Conservation (phyloP, 495 filamentous ascomycete species). For the Emericellopsis terricola region DNA sequence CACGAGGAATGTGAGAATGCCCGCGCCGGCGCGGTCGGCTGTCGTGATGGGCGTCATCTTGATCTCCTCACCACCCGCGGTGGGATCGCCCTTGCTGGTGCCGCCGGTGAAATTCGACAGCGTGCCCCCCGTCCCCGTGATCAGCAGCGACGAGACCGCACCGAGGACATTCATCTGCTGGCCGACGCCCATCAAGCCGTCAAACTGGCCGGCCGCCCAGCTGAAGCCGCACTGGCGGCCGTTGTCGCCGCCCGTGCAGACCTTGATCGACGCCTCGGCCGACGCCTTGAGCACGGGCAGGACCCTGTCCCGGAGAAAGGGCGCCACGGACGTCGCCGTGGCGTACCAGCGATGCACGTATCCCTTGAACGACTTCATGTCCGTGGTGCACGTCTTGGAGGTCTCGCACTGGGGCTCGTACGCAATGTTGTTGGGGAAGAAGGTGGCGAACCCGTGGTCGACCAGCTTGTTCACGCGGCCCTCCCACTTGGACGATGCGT, state of each 20-base stretch:
- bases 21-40: constrained; percentile 47
- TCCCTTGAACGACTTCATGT: constrained; percentile 74
- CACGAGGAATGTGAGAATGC: constrained; percentile 39
- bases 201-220: constrained; percentile 43
- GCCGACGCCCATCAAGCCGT: constrained; percentile 40
- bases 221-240: constrained; percentile 47
- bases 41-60: constrained; percentile 23
- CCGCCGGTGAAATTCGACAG: constrained; percentile 41
- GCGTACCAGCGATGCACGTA: constrained; percentile 73
- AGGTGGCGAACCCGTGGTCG: constrained; percentile 38
- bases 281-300: constrained; percentile 48
- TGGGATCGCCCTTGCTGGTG: constrained; percentile 43
- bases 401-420: constrained; percentile 54
- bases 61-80: constrained; percentile 27
- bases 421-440: constrained; percentile 33
- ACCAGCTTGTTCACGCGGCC: constrained; percentile 39
- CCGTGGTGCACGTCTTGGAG: constrained; percentile 43
- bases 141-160: constrained; percentile 38
- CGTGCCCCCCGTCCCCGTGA: constrained; percentile 21
- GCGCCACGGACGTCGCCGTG: constrained; percentile 49
- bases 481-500: constrained; percentile 37
- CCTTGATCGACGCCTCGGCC: constrained; percentile 45
- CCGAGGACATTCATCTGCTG: constrained; percentile 56
- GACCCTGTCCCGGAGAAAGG: constrained; percentile 41
- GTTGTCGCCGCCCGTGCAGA: constrained; percentile 43